phyloP scores from a whole-genome alignment of 208 protist genomes.

The Naegleria lovaniensis region DNA sequence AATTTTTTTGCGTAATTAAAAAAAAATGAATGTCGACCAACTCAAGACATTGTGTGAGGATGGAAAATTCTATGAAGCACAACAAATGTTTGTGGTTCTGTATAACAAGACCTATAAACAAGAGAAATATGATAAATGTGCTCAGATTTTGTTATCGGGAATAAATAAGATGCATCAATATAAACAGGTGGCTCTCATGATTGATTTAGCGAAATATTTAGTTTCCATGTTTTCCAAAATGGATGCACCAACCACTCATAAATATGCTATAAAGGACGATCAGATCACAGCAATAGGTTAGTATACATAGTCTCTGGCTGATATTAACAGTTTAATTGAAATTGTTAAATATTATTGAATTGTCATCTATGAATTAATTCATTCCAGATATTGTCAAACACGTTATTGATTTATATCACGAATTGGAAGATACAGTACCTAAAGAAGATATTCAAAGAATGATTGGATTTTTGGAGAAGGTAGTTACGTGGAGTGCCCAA shows the following conservation, averaged over 20 bases:
- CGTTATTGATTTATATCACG: neutral
- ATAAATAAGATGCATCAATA: neutral
- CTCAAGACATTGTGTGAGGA: neutral
- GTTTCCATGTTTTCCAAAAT: neutral
- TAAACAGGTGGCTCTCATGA: neutral
- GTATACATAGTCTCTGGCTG: neutral
- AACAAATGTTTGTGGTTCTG: neutral
- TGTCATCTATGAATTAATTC: no score
- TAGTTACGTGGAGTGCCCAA: neutral
- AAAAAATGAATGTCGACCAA: neutral
- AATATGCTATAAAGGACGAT: neutral
- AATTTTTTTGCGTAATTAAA: neutral
- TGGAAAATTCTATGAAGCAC: conserved; percentile 1
- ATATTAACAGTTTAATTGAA: no score
- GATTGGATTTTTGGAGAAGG: neutral
- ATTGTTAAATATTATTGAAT: neutral
- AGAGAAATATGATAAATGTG: neutral
- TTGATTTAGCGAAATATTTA: neutral
- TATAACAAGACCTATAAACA: neutral
- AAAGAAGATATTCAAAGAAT: conserved; percentile 5
- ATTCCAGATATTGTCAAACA: neutral
- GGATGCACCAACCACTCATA: neutral
- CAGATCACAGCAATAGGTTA: neutral
- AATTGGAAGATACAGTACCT: neutral
- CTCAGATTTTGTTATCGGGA: neutral